phyloP scores from a whole-genome alignment of 306 rosid species.

The Fagus crenata region DNA sequence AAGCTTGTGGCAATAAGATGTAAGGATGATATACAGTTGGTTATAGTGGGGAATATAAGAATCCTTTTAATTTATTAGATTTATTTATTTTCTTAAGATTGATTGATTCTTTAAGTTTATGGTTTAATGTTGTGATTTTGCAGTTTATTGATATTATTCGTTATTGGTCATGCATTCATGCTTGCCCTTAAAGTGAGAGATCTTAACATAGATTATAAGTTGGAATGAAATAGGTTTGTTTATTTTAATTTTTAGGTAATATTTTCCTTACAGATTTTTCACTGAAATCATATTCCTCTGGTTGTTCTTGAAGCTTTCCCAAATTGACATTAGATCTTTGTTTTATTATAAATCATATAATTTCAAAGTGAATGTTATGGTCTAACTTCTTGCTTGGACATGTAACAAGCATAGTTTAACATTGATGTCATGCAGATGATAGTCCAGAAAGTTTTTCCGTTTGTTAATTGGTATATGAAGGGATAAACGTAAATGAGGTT shows the following conservation, averaged over 20 bases:
- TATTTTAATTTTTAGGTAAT: background rate
- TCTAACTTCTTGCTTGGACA: constrained; percentile 16
- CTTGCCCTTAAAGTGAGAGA: constrained; percentile 4
- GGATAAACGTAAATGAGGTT: constrained; percentile 15
- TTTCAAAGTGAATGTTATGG: background rate
- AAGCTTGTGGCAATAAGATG: constrained; percentile 66
- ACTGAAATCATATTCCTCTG: background rate
- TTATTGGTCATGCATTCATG: background rate
- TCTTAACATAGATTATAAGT: constrained; percentile 12
- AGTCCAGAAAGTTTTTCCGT: constrained; percentile 17
- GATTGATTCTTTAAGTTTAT: constrained; percentile 11
- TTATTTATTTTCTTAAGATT: constrained; percentile 22
- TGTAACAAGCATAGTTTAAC: constrained; percentile 6
- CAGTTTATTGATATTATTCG: constrained; percentile 3
- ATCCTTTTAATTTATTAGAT: constrained; percentile 39
- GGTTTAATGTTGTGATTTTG: constrained; percentile 34
- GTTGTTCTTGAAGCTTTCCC: background rate
- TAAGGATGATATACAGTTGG: constrained; percentile 54
- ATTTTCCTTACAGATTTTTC: background rate
- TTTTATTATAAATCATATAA: background rate
- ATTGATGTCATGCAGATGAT: constrained; percentile 21
- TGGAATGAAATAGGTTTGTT: constrained; percentile 11
- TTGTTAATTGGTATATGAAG: constrained; percentile 21
- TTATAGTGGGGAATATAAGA: constrained; percentile 55
- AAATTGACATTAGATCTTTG: background rate